Percentiles rank a stretch among this genome's conserved stretches.
Conservation (phyloP, 371 early-diverging fungal genomes). For the Syncephalis fuscata region DNA sequence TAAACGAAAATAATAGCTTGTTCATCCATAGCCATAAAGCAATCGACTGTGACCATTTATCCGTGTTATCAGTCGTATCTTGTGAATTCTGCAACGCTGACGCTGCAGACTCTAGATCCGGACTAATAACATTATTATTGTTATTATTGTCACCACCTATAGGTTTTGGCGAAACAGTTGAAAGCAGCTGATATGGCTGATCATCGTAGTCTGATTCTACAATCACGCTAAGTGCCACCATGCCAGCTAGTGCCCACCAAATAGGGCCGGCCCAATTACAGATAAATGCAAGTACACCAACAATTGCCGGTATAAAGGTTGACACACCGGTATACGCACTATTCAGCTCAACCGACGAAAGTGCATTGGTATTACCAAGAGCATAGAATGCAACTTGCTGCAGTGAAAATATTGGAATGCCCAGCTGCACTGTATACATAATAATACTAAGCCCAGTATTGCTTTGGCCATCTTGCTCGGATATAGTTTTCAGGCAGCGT, state of each 20-base stretch:
- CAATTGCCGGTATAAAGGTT: constrained; percentile 33
- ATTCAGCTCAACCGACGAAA: constrained; percentile 60
- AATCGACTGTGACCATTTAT: neutral
- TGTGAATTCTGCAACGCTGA: neutral
- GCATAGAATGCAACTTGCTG: constrained; percentile 39
- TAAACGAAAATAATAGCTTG: constrained; percentile 22
- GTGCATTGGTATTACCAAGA: constrained; percentile 60
- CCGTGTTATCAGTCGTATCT: too few relatives aligned
- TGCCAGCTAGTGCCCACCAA: constrained; percentile 44
- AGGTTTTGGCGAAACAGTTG: too few relatives aligned
- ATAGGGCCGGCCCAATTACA: constrained; percentile 56
- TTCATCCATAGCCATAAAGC: neutral
- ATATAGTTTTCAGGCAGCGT: too few relatives aligned
- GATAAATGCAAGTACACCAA: constrained; percentile 45
- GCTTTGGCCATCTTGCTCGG: constrained; percentile 11
- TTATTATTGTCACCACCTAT: too few relatives aligned
- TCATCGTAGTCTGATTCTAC: neutral
- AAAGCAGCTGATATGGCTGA: neutral
- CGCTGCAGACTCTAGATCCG: neutral
- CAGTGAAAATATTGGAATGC: constrained; percentile 9
- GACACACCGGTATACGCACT: constrained; percentile 60
- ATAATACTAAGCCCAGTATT: neutral
- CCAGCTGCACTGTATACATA: neutral
- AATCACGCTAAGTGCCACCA: constrained; percentile 6
- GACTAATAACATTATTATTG: too few relatives aligned